Base-by-base conservation (phyloP, 257 asterid genomes). In the Capsicum baccatum region DNA sequence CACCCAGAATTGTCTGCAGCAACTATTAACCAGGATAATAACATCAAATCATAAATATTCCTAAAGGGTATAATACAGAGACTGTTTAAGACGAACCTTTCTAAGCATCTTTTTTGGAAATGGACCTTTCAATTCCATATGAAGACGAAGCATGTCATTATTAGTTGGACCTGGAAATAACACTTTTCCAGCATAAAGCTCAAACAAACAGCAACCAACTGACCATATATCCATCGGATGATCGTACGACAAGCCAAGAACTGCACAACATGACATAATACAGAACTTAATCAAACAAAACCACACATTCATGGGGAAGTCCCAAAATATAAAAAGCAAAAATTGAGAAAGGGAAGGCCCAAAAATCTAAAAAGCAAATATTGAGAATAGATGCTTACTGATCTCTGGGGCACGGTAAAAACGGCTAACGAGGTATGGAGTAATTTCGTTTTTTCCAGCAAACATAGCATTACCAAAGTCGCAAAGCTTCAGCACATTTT, bases 391-490 rank as follows among this genome's bases (percentile, higher is more conserved):
- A 59, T 37, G 86, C 99, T 91, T 90, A 97, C 99, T 97, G 86
- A 97, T 95, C 92, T 95, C 99, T 58, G 99, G 98, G 69, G 99
- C 94, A n/a, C 99, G 98, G 85, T 97, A 97, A 86, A 97, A 97
- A 79, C 99, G 98, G 93, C 99, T 95, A 66, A 97, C 99, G 71
- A 97, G 99, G 85, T 95, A 97, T 33, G 99, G 99, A 82, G 99
- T 95, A 82, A 97, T 90, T 90, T 95, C 99, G 87, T 97, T 97
- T 93, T 91, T 95, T 16, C 99, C 99, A 89, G 98, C 97, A 93
- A 97, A 95, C 99, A 97, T 97, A 84, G 99, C 99, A 91, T 93
- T 97, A 58, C 99, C 99, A 70, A 97, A 97, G 90, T 97, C 99
- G 76, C 99, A 97, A 64, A 97, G 97, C 93, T 97, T 97, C 92